Conservation (phyloP, 2,329 filamentous ascomycete species). For the Mollisia scopiformis region DNA sequence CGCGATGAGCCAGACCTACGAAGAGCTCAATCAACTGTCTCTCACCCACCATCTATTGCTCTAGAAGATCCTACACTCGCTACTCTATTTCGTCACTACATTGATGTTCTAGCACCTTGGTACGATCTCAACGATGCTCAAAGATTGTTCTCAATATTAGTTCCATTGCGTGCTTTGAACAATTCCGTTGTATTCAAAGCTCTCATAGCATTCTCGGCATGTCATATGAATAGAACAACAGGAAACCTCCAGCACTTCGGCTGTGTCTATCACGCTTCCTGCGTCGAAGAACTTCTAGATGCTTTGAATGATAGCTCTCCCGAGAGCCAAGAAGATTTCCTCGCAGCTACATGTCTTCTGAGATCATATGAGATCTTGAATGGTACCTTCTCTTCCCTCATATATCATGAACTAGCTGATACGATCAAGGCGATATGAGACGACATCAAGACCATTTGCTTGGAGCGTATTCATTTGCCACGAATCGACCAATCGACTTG, state of each 20-base stretch:
- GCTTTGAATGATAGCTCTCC: conserved; percentile 29
- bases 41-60: conserved; percentile 31
- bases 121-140: conserved; percentile 49
- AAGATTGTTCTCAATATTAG: conserved; percentile 39
- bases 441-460: conserved; percentile 16
- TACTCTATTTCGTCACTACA: conserved; percentile 45
- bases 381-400: conserved; percentile 31
- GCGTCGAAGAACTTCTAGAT: conserved; percentile 42
- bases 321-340: conserved; percentile 38
- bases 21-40: not conserved
- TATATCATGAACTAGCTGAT: not conserved
- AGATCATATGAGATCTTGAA: conserved; percentile 52
- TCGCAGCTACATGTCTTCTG: conserved; percentile 51
- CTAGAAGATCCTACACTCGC: conserved; percentile 39
- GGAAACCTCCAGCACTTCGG: not conserved
- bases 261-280: conserved; percentile 43
- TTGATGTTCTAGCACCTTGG: conserved; percentile 44
- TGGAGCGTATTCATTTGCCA: conserved; percentile 18
- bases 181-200: conserved; percentile 48
- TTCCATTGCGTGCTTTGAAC: conserved; percentile 42
- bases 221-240: conserved; percentile 33
- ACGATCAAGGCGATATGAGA: not conserved
- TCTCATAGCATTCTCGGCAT: conserved; percentile 48
- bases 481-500: conserved; percentile 8
- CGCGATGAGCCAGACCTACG: not conserved